These are phyloP conservation scores for Chytriomyces sp. DNA, from an alignment of 192 early-diverging fungal genomes.

Conservation along the genomic window DNA sequence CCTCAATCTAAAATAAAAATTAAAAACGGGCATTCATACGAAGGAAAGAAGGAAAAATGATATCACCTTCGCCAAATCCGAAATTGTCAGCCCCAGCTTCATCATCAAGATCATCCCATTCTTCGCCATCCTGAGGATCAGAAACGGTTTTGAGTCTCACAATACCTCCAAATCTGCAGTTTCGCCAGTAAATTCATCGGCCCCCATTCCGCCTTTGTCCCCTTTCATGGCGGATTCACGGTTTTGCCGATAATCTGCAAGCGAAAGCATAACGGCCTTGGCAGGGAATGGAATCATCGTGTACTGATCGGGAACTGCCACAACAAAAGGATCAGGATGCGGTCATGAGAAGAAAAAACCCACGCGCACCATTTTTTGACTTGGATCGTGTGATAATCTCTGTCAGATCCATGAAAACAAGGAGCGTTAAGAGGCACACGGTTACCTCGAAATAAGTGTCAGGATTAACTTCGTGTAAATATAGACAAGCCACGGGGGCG, in stretches of 20 bases:
- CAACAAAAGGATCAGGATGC: neutral
- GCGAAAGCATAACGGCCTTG: slow-evolving; percentile 85
- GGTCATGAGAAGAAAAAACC: neutral
- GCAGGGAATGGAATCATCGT: slow-evolving; percentile 75
- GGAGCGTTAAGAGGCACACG: no score
- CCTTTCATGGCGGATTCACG: slow-evolving; percentile 64
- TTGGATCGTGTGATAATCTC: slow-evolving; percentile 68
- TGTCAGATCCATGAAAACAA: no score
- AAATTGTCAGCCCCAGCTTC: slow-evolving; percentile 40
- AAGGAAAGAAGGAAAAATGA: neutral
- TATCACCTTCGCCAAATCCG: slow-evolving; percentile 10
- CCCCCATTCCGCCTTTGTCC: slow-evolving; percentile 60
- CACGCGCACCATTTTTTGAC: slow-evolving; percentile 49
- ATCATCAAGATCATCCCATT: slow-evolving; percentile 69
- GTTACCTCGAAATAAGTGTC: no score
- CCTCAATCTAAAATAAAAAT: neutral
- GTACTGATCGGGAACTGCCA: slow-evolving; percentile 77
- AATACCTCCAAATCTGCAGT: slow-evolving; percentile 42
- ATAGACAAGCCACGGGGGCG: no score
- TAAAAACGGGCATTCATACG: no score
- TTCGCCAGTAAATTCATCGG: slow-evolving; percentile 58
- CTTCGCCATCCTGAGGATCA: slow-evolving; percentile 50
- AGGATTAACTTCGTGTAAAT: no score
- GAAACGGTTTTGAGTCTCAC: slow-evolving; percentile 15
- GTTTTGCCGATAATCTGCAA: slow-evolving; percentile 79